Evolutionary conservation across 495 filamentous ascomycete genomes (phyloP).

Genomic region (Diplogelasinospora grovesii): DNA sequence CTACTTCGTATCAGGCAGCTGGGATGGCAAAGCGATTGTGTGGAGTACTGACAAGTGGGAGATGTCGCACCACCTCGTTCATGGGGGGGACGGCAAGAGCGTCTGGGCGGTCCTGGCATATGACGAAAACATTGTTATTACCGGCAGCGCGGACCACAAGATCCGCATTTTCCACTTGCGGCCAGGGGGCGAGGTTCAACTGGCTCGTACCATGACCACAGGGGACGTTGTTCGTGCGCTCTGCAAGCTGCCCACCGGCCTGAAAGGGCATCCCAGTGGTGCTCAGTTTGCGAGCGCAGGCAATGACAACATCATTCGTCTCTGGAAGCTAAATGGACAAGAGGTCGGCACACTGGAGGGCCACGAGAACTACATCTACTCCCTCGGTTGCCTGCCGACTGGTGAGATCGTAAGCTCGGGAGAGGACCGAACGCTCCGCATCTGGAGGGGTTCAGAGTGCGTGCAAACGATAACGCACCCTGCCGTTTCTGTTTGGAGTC

Average conservation of each 20-base stretch:
- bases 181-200: conserved; percentile 67
- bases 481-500: conserved; percentile 91
- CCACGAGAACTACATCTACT: conserved; percentile 95
- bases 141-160: conserved; percentile 83
- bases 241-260: conserved; percentile 59
- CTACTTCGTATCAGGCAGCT: conserved; percentile 85
- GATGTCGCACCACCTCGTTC: conserved; percentile 45
- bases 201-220: conserved; percentile 68
- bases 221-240: conserved; percentile 82
- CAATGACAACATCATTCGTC: conserved; percentile 77
- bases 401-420: conserved; percentile 87
- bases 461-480: conserved; percentile 96
- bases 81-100: conserved; percentile 66
- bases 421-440: conserved; percentile 83
- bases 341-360: conserved; percentile 70
- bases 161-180: conserved; percentile 70
- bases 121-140: conserved; percentile 73
- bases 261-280: conserved; percentile 60
- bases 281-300: conserved; percentile 85
- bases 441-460: conserved; percentile 79
- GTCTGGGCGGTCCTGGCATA: conserved; percentile 90
- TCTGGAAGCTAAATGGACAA: conserved; percentile 73
- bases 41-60: conserved; percentile 77
- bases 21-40: conserved; percentile 79
- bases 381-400: conserved; percentile 65